These are phyloP conservation scores for Lenzites betulinus DNA, from an alignment of 768 basidiomycete species.

Conservation along the genomic window DNA sequence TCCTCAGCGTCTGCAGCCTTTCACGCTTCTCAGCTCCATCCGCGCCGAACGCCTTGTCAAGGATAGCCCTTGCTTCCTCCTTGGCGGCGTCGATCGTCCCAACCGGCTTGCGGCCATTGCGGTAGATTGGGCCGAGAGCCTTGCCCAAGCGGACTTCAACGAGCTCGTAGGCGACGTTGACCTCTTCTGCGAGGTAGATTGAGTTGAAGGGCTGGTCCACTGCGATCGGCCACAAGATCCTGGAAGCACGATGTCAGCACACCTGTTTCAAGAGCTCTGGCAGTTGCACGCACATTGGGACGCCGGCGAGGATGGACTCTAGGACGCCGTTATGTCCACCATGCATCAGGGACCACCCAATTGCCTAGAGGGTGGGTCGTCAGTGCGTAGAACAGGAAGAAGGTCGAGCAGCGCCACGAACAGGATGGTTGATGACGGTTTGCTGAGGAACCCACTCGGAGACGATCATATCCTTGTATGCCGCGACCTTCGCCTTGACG, in stretches of 20 bases:
- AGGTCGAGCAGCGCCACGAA: neutral
- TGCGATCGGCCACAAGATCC: conserved; percentile 24
- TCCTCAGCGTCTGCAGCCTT: conserved; percentile 18
- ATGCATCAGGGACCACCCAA: conserved; percentile 8
- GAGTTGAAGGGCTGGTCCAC: conserved; percentile 29
- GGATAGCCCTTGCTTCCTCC: conserved; percentile 19
- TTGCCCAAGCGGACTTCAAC: conserved; percentile 25
- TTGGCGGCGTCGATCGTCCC: conserved; percentile 29
- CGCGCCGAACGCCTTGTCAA: conserved; percentile 24
- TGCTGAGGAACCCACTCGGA: conserved; percentile 8
- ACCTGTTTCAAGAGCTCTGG: too few relatives aligned
- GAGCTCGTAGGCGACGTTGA: conserved; percentile 30
- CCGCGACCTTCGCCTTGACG: neutral
- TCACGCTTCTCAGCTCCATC: conserved; percentile 29
- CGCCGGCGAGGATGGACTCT: neutral
- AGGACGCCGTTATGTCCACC: conserved; percentile 9
- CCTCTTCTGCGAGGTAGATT: conserved; percentile 20
- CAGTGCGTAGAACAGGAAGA: neutral
- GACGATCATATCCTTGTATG: neutral
- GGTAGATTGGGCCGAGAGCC: conserved; percentile 6
- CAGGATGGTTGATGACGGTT: neutral
- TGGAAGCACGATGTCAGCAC: neutral
- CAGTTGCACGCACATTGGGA: neutral
- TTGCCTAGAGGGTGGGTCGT: neutral
- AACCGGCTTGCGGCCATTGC: conserved; percentile 18